A percentile compares a stretch with the other conserved stretches of the same genome.
phyloP scores from a whole-genome alignment of 1,284 basidiomycete genomes.

The Peniophora sp. region DNA sequence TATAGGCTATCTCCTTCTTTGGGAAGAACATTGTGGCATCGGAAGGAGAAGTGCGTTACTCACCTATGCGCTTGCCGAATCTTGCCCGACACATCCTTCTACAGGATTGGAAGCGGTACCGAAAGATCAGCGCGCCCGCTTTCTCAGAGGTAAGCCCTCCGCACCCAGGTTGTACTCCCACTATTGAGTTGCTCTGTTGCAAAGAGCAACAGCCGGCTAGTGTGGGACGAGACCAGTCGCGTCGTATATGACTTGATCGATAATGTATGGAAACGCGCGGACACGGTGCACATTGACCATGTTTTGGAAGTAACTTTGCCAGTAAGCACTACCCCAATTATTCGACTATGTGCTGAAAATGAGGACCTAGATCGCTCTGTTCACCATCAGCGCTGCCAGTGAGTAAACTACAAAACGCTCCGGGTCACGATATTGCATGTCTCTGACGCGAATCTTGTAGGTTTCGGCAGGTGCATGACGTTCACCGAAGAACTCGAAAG shows the following conservation, averaged over 20 bases:
- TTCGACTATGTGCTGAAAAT: too few species aligned
- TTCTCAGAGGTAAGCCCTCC: slow-evolving; percentile 23
- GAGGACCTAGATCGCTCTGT: background rate
- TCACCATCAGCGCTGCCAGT: slow-evolving; percentile 7
- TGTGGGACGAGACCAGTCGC: slow-evolving; percentile 46
- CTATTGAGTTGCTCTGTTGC: too few species aligned
- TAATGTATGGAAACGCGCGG: slow-evolving; percentile 25
- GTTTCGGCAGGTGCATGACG: slow-evolving; percentile 34
- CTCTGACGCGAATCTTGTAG: slow-evolving; percentile 8
- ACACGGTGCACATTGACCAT: slow-evolving; percentile 23
- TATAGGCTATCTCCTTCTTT: slow-evolving; percentile 14
- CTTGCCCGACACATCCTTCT: too few species aligned
- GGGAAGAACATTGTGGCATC: slow-evolving; percentile 51
- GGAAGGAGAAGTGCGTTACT: slow-evolving; percentile 31
- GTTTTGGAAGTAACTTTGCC: slow-evolving; percentile 35
- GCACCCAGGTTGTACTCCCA: too few species aligned
- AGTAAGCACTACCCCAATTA: too few species aligned
- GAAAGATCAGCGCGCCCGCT: slow-evolving; percentile 36
- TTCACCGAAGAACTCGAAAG: slow-evolving; percentile 10
- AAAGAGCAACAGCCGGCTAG: slow-evolving; percentile 40
- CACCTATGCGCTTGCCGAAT: too few species aligned
- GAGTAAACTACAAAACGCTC: too few species aligned
- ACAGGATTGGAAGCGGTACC: slow-evolving; percentile 46
- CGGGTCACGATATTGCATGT: too few species aligned
- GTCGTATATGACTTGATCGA: slow-evolving; percentile 28